Base-by-base conservation (phyloP, 192 early-diverging fungal genomes). In the Backusella sp. region DNA sequence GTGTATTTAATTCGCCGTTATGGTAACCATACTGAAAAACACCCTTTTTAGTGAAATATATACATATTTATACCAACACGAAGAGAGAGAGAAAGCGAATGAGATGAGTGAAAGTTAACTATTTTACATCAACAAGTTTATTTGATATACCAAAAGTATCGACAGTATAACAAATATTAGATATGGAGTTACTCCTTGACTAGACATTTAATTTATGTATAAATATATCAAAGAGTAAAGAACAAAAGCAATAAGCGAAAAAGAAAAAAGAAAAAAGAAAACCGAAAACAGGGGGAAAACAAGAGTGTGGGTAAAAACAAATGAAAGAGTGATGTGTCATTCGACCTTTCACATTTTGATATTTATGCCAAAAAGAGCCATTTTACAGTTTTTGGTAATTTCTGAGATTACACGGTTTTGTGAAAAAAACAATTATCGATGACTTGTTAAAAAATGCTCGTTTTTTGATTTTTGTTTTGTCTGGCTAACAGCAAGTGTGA, bases 11-110 rank as follows among this genome's bases (percentile, higher is more conserved):
- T 74, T 88, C 89, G 8, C 89, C 89, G 72, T 86, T 90, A 71
- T 88, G 86, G 68, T 86, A 87, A n/a, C 88, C 88, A 77, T 77
- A 90, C 67, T 90, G 88, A 70, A 90, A 87, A 9, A 87, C 80
- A 28, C 86, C 76, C 82, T 59, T 68, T 68, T 36, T 36, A 67
- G 32, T 35, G 35, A 67, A 67, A 67, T 28, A 39, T 14, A 30
- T 4, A 9, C 44, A 32, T 32, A 32, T 32, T 32, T 32, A 32
- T 32, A 32, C 32, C 32, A 32, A 32, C 32, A 14, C 23, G 19
- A 19, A 49, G 15, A n/a, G 6, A 56, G 7, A 56, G 21, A 59
- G 49, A 21, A 32, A 32, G 7, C 19, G 17, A n/a, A n/a, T n/a
- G 15, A 53, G 17, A 26, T 59, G 53, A 59, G 53, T 59, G 23